Evolutionary conservation across 129 eudicot genomes (phyloP).

Genomic region (Arctium minus): DNA sequence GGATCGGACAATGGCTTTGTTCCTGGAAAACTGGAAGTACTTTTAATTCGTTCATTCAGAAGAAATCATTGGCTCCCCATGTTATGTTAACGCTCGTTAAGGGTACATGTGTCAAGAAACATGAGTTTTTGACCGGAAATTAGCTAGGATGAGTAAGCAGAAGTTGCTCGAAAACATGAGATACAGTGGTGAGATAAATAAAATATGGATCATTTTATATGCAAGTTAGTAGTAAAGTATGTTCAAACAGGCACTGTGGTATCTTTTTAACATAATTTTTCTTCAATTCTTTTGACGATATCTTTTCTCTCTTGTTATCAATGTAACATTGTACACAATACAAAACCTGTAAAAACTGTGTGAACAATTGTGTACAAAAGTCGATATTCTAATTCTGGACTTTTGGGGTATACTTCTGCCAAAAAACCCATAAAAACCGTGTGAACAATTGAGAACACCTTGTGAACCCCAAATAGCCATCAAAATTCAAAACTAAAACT

Average conservation of each 20-base stretch:
- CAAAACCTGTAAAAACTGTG: no score
- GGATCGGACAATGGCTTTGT: slow-evolving; percentile 9
- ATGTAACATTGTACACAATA: no score
- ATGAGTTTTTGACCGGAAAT: neutral
- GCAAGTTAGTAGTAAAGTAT: neutral
- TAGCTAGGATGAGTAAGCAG: neutral
- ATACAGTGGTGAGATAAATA: no score
- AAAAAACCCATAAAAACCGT: no score
- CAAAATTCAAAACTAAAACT: no score
- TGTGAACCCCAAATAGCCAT: no score
- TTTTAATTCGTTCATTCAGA: neutral
- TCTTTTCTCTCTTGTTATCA: no score
- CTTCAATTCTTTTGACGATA: no score
- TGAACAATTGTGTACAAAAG: no score
- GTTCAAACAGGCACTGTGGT: neutral
- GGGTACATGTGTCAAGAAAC: neutral
- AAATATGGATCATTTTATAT: neutral
- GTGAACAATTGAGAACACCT: no score
- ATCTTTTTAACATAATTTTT: neutral
- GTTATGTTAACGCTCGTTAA: neutral
- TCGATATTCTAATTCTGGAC: no score
- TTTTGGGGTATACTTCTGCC: no score
- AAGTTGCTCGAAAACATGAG: neutral
- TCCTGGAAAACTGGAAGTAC: neutral
- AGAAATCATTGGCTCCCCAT: neutral